Evolutionary conservation across 768 basidiomycete species (phyloP), one percentile per base, ranked within the genome.

Genomic region (Boletellus ananiceps): DNA sequence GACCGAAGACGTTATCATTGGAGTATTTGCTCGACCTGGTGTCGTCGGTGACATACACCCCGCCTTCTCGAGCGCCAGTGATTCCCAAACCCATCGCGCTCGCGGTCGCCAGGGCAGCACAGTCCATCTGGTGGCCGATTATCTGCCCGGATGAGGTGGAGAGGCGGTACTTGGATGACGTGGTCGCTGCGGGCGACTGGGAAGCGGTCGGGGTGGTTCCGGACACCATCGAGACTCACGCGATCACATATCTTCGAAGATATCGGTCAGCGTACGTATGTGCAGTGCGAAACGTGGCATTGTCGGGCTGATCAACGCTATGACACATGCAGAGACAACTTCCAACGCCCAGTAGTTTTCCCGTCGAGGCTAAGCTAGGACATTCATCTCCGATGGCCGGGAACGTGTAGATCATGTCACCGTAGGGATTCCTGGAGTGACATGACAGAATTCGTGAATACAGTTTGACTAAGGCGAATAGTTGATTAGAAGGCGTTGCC

Each of bases 141-240:
- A 75, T 96, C 43, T 83, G 80, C 64, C 90, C 93, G 1, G 95
- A 99, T 65, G 93, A 96, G 68, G 85, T 99, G 18, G 78, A 81
- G 60, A 77, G 96, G 61, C 81, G 91, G 51, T 96, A 81, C 66
- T 81, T 97, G 57, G 79, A 93, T 70, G 94, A 98, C 67, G 73
- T 74, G 33, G 78, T 83, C 49, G 79, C 74, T 50, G 76, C 73
- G 16, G 90, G 90, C 19, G 86, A 86, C 64, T 97, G 93, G 93
- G 82, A 82, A 57, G 78, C 79, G 40, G 75, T 96, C 52, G 88
- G 88, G 19, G 82, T 97, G 49, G 70, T 71, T 25, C 94, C 94
- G 25, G 82, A 88, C 49, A 83, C 86, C 61, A 79, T 98, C 53
- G 94, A 98, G 73, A 76, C 80, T 46, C 82, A 89, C 54, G 95